Conservation (phyloP, 768 basidiomycete species). For the Russula compacta region DNA sequence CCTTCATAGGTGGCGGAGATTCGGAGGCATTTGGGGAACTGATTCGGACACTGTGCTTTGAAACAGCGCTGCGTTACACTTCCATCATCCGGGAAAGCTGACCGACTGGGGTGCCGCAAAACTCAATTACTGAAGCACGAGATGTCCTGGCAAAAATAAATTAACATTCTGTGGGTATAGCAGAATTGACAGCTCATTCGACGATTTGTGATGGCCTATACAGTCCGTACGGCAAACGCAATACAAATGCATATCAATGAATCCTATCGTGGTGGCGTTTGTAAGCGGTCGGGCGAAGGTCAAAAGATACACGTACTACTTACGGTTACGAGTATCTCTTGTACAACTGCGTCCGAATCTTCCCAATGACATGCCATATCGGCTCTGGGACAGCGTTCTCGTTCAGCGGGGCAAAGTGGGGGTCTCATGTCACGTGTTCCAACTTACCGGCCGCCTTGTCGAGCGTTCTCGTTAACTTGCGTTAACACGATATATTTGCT, state of each 20-base stretch:
- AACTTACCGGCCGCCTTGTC: conserved; percentile 74
- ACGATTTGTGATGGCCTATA: conserved; percentile 18
- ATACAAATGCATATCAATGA: conserved; percentile 59
- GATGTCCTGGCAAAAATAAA: conserved; percentile 8
- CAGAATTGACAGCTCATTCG: background rate
- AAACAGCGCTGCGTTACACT: background rate
- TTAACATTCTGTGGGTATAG: conserved; percentile 17
- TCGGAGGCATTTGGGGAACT: background rate
- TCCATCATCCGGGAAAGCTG: background rate
- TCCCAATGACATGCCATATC: conserved; percentile 86
- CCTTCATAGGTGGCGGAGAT: conserved; percentile 7
- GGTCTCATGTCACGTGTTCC: background rate
- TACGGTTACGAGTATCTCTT: conserved; percentile 76
- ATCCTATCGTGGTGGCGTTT: conserved; percentile 39
- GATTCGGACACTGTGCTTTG: background rate
- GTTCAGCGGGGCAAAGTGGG: background rate
- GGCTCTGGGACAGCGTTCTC: conserved; percentile 38
- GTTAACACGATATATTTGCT: conserved; percentile 86
- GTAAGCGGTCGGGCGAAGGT: conserved; percentile 9
- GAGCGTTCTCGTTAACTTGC: conserved; percentile 75
- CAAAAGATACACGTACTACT: conserved; percentile 26
- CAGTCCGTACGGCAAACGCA: conserved; percentile 49
- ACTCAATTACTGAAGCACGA: background rate
- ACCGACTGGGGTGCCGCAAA: background rate
- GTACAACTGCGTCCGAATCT: conserved; percentile 66